These are phyloP conservation scores for Santalum album DNA, from an alignment of 164 flowering plant genomes.

Conservation along the genomic window DNA sequence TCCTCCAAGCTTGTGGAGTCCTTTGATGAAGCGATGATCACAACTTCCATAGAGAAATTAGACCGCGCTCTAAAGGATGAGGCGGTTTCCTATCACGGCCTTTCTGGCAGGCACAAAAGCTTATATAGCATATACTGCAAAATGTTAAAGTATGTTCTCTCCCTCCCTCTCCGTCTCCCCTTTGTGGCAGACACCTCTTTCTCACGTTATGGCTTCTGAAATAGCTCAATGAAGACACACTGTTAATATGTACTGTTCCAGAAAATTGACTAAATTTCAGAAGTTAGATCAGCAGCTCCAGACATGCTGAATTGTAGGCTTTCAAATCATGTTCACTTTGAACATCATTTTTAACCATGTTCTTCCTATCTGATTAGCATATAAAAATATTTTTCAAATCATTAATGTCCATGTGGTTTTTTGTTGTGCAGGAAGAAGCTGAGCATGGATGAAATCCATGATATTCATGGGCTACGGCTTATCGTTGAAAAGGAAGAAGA, in stretches of 20 bases:
- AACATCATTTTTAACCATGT: too few relatives aligned
- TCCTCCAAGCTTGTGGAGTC: conserved; percentile 61
- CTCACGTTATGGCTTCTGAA: too few relatives aligned
- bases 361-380: too few relatives aligned
- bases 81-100: conserved; percentile 44
- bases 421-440: conserved; percentile 70
- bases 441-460: conserved; percentile 83
- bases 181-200: too few relatives aligned
- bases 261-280: too few relatives aligned
- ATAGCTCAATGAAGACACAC: too few relatives aligned
- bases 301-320: too few relatives aligned
- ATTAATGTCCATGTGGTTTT: conserved; percentile 1
- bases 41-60: conserved; percentile 53
- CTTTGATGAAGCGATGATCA: conserved; percentile 60
- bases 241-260: too few relatives aligned
- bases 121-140: conserved; percentile 82
- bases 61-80: conserved; percentile 58
- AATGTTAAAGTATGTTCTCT: conserved; percentile 73
- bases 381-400: too few relatives aligned
- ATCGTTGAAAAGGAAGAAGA: conserved; percentile 81
- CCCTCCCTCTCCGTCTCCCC: conserved; percentile 16
- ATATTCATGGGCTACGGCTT: conserved; percentile 81
- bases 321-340: too few relatives aligned
- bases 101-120: conserved; percentile 86
- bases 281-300: too few relatives aligned